A percentile compares a stretch with the other conserved stretches of the same genome.
Conservation (phyloP, 768 basidiomycete genomes). For the Tylopilus vinaceipallidus region DNA sequence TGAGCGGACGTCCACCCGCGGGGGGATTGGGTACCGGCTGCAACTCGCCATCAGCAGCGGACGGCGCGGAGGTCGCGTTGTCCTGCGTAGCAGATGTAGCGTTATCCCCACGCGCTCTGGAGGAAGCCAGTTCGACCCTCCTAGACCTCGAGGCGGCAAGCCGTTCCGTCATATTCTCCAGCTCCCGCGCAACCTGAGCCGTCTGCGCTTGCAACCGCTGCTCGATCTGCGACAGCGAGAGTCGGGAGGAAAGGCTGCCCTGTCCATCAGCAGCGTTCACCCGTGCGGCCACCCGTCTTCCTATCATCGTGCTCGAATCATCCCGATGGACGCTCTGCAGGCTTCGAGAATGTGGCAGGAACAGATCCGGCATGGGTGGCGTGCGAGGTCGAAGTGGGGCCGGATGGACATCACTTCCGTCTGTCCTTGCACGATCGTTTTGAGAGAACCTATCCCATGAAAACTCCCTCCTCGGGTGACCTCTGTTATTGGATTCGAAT, state of each 20-base stretch:
- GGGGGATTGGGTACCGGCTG: slow-evolving; percentile 9
- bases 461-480: slow-evolving; percentile 13
- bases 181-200: slow-evolving; percentile 31
- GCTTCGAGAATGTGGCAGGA: slow-evolving; percentile 22
- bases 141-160: slow-evolving; percentile 24
- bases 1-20: slow-evolving; percentile 12
- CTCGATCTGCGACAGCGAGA: slow-evolving; percentile 26
- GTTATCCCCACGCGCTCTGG: slow-evolving; percentile 9
- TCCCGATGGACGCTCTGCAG: slow-evolving; percentile 20
- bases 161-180: slow-evolving; percentile 32
- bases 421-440: slow-evolving; percentile 11
- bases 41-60: not conserved
- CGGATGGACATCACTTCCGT: slow-evolving; percentile 15
- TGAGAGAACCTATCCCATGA: slow-evolving; percentile 23
- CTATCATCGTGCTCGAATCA: slow-evolving; percentile 35
- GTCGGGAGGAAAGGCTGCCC: slow-evolving; percentile 15
- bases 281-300: slow-evolving; percentile 35
- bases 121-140: slow-evolving; percentile 19
- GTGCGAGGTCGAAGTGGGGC: slow-evolving; percentile 24
- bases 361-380: slow-evolving; percentile 29
- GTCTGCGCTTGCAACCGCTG: slow-evolving; percentile 30
- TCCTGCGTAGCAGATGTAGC: not conserved
- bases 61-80: not conserved
- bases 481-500: slow-evolving; percentile 23
- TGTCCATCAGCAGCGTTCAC: slow-evolving; percentile 20